phyloP scores from a whole-genome alignment of 306 rosid species.

The Malus asiatica region DNA sequence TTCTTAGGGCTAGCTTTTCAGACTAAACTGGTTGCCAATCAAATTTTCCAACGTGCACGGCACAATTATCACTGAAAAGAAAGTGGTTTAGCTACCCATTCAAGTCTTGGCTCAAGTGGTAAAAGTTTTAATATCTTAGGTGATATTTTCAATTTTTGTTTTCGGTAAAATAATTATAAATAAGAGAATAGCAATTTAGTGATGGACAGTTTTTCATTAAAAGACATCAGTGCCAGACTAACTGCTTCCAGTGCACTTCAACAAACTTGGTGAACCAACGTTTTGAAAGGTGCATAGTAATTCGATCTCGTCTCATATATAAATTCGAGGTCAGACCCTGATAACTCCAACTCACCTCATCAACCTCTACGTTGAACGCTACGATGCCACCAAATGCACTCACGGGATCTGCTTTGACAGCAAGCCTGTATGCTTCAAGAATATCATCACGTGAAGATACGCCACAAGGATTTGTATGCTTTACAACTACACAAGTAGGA shows the following conservation, averaged over 20 bases:
- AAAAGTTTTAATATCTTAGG: neutral
- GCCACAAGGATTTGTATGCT: conserved; percentile 97
- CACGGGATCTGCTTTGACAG: conserved; percentile 90
- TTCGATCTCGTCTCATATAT: neutral
- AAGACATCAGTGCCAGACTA: neutral
- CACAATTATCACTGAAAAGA: neutral
- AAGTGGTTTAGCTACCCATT: neutral
- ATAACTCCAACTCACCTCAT: conserved; percentile 52
- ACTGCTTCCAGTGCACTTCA: neutral
- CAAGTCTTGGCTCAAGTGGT: neutral
- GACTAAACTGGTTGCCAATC: neutral
- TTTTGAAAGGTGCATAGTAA: neutral
- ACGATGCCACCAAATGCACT: conserved; percentile 96
- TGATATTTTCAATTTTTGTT: neutral
- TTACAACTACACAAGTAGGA: conserved; percentile 86
- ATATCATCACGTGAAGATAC: conserved; percentile 83
- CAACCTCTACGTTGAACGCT: conserved; percentile 79
- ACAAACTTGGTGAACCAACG: neutral
- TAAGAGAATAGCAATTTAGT: neutral
- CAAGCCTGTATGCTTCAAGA: conserved; percentile 84
- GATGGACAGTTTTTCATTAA: neutral
- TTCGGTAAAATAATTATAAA: too few relatives aligned
- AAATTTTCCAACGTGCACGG: neutral
- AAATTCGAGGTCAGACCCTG: neutral
- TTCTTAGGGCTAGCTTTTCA: neutral